Base-by-base conservation (phyloP, 2,329 filamentous ascomycete species). In the Neofusicoccum ribis region DNA sequence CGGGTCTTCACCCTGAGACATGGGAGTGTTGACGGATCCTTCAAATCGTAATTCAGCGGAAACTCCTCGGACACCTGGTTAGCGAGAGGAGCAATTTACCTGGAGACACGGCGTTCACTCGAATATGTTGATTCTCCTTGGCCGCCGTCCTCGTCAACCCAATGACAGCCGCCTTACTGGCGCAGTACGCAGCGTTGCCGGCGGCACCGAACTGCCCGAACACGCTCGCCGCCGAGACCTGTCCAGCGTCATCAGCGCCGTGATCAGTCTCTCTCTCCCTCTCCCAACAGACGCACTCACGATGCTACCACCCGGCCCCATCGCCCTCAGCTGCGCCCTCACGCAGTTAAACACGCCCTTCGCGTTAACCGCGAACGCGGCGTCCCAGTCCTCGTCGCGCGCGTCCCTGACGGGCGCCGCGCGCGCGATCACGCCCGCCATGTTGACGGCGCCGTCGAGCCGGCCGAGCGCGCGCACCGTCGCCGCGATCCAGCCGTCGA, bases 381-480 rank as follows among this genome's bases (percentile, higher is more conserved):
- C 73, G 51, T 79, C 70, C 74, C 77, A 81, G 34, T 81, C 77
- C 2, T 76, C 75, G 49, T 74, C 71, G 69, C 75, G 73, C n/a
- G 78, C 72, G 31, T 76, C 73, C 58, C 66, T 68, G 27, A 72
- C 69, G 1, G 49, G 51, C 0, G 63, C 67, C 7, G 70, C 62
- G 31, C 70, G 71, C 64, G 68, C 76, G 27, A 77, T 72, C 6
- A 78, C 72, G 1, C 78, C 78, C 0, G 86, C 86, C 7, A 85
- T 79, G 63, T 88, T 87, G 12, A 82, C 84, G n/a, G 84, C 83
- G 5, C 84, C 82, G 69, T 86, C 82, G 8, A 87, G 37, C 37
- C 37, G 37, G 37, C 37, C 17, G 17, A 84, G 83, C 43, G 76
- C 77, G 17, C 76, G 69, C 17, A 86, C 72, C 9, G 73, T 75